Evolutionary conservation across 306 rosid species (phyloP).

Genomic region (Gillenia trifoliata): DNA sequence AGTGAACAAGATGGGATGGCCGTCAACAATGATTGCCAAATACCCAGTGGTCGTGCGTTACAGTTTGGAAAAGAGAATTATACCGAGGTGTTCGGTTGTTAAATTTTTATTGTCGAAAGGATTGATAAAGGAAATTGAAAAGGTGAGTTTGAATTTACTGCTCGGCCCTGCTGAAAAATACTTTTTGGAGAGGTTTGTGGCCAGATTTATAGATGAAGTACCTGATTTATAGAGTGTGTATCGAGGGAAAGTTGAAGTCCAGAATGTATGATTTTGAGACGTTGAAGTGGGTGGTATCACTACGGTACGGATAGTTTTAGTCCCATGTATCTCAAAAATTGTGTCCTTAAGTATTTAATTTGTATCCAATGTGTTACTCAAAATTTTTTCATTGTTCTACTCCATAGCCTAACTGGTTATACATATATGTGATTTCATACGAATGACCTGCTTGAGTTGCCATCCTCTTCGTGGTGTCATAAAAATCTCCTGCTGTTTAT

Average conservation of each 20-base stretch:
- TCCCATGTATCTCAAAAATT: too few relatives aligned
- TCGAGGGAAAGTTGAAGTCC: constrained; percentile 6
- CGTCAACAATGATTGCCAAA: background rate
- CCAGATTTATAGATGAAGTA: constrained; percentile 6
- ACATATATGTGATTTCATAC: too few relatives aligned
- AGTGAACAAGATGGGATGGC: background rate
- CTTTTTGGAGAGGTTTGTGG: constrained; percentile 25
- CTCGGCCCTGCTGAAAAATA: background rate
- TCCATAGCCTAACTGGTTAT: too few relatives aligned
- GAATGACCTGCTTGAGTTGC: too few relatives aligned
- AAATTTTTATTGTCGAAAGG: constrained; percentile 14
- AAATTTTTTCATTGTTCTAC: too few relatives aligned
- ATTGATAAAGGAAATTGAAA: constrained; percentile 14
- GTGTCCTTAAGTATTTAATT: too few relatives aligned
- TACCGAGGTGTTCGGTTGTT: constrained; percentile 4
- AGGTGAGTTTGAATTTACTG: background rate
- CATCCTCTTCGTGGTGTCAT: too few relatives aligned
- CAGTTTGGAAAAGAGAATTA: constrained; percentile 10
- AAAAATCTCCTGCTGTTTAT: too few relatives aligned
- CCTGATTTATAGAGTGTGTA: constrained; percentile 25
- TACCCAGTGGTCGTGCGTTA: background rate
- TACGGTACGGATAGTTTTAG: too few relatives aligned
- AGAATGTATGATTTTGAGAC: too few relatives aligned
- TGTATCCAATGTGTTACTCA: too few relatives aligned
- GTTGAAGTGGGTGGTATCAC: too few relatives aligned